These are phyloP conservation scores for Leptographium wingfieldii DNA, from an alignment of 2,329 filamentous ascomycete species.

Conservation along the genomic window DNA sequence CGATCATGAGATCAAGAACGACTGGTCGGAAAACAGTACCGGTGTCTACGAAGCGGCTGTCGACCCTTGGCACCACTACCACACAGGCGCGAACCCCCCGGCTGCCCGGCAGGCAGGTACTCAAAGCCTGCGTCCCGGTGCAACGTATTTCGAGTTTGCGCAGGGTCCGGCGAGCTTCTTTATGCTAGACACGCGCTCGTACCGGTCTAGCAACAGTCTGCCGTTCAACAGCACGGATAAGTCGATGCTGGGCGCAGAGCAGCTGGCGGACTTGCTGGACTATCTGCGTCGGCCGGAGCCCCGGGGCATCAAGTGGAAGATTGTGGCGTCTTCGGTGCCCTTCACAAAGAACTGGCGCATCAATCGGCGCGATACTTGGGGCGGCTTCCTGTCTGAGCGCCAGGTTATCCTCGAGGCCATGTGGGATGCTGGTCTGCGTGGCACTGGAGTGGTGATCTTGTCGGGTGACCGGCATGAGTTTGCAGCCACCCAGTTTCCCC, in stretches of 20 bases:
- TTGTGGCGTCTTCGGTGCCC: conserved; percentile 78
- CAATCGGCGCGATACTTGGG: conserved; percentile 84
- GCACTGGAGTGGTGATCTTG: conserved; percentile 68
- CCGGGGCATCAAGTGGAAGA: conserved; percentile 78
- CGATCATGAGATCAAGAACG: conserved; percentile 92
- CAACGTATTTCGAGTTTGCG: conserved; percentile 79
- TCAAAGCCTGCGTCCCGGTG: conserved; percentile 23
- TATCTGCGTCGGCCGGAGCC: conserved; percentile 66
- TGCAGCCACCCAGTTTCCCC: conserved; percentile 69
- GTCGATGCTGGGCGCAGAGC: conserved; percentile 73
- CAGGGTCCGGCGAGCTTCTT: conserved; percentile 92
- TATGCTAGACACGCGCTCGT: conserved; percentile 81
- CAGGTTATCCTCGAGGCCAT: conserved; percentile 72
- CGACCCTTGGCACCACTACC: conserved; percentile 79
- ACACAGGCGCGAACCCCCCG: conserved; percentile 74
- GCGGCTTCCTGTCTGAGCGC: conserved; percentile 76
- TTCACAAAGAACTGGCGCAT: conserved; percentile 98
- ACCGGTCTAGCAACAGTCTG: conserved; percentile 56
- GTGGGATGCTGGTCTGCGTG: conserved; percentile 67
- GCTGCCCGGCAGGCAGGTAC: conserved; percentile 36
- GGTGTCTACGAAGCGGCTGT: conserved; percentile 68
- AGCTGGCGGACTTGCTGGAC: conserved; percentile 65
- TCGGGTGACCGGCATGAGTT: conserved; percentile 97
- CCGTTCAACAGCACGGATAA: conserved; percentile 53
- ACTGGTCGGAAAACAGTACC: conserved; percentile 75